Conservation (phyloP, 805 yeast genomes). For the Candida oleophila region DNA sequence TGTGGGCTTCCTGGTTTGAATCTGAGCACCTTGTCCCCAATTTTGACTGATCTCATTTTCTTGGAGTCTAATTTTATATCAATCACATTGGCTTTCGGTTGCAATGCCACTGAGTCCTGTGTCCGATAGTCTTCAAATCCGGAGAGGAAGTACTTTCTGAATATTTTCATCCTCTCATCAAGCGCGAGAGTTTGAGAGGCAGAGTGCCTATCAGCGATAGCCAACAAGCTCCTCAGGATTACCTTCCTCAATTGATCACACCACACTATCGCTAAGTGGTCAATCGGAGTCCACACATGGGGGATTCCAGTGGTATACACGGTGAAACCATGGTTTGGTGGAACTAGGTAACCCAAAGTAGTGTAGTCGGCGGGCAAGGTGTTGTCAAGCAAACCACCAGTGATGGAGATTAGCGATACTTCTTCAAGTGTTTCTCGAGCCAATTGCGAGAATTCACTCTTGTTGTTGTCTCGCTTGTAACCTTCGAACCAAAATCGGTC, state of each 20-base stretch:
- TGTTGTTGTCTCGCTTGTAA: constrained; percentile 28
- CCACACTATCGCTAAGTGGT: constrained; percentile 96
- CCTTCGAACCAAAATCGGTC: constrained; percentile 81
- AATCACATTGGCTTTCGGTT: constrained; percentile 20
- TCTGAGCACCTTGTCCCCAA: not conserved
- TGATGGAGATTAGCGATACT: constrained; percentile 75
- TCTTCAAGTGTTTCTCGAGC: constrained; percentile 51
- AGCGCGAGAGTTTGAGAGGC: constrained; percentile 53
- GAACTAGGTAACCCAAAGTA: constrained; percentile 66
- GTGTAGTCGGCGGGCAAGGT: constrained; percentile 91
- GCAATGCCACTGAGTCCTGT: constrained; percentile 19
- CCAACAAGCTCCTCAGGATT: constrained; percentile 58
- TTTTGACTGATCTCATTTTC: constrained; percentile 13
- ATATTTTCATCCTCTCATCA: constrained; percentile 54
- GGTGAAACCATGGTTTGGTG: constrained; percentile 74
- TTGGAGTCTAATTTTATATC: constrained; percentile 18
- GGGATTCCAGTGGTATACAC: constrained; percentile 86
- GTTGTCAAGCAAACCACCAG: constrained; percentile 82
- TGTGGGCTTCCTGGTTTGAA: not conserved
- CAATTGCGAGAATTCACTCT: constrained; percentile 20
- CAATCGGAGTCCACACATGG: constrained; percentile 89
- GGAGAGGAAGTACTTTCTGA: constrained; percentile 46
- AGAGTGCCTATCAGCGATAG: constrained; percentile 50
- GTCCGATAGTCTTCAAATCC: constrained; percentile 53
- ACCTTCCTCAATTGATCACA: constrained; percentile 79